Evolutionary conservation across 2,329 filamentous ascomycete genomes (phyloP), one percentile per base, ranked within the genome.

Genomic region (Clonostachys rhizophaga): DNA sequence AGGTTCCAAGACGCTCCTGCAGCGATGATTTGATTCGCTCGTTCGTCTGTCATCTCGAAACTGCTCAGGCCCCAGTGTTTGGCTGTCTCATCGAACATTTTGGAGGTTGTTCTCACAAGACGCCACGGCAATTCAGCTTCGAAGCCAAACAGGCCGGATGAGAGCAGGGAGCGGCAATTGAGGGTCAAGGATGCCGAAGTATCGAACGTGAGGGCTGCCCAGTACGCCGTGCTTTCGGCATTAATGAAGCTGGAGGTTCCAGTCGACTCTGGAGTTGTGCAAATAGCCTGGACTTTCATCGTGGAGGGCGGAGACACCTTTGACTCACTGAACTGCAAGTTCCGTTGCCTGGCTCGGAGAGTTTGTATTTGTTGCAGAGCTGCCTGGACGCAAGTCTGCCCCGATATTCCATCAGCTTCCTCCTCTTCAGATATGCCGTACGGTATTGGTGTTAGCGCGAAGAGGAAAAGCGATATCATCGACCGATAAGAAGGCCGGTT

Each of bases 401-500:
- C 68, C 2, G 63, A 64, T 4, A 71, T 61, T 0, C 68, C 68
- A 34, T 69, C 64, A 3, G 57, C 46, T 43, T 71, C 68, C 50
- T 71, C 68, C 2, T 68, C 67, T 39, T 70, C 67, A 0, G 63
- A 62, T 14, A 71, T 64, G 0, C 65, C 65, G 1, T 56, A 53
- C 1, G 68, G 68, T 34, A 71, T 68, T 1, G 68, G 67, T 2
- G 67, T 69, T 39, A 68, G 48, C 4, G 65, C 63, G 46, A 70
- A 71, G 1, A 71, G 56, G 45, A 68, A 64, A 1, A 71, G 49
- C 0, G 65, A 61, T 3, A 71, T 51, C 53, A 69, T 67, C 1
- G 68, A 71, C 11, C 65, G 60, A 46, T 71, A 71, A 0, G 64
- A 69, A 1, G 66, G 61, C 2, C 66, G 57, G 39, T 71, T 71